Base-by-base conservation (phyloP, 2,329 filamentous ascomycete species). In the Cryphonectria carpinicola region DNA sequence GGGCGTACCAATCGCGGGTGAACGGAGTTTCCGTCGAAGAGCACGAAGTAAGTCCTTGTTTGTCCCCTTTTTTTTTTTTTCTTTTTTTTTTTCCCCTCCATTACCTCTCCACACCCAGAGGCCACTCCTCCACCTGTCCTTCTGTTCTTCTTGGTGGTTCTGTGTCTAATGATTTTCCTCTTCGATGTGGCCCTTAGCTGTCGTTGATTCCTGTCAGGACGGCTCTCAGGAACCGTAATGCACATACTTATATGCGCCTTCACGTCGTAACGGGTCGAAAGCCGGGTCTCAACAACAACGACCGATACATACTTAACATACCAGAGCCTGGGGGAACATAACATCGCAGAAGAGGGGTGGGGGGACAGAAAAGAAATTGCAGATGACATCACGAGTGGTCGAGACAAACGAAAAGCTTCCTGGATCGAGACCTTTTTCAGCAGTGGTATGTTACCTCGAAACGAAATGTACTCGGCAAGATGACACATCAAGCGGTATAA, bases 211-310 rank as follows among this genome's bases (percentile, higher is more conserved):
- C 85, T 58, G 84, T 87, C 5, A 81, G 86, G 61, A 82, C 80
- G 71, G 83, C 84, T 43, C 73, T 88, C 4, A 81, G 81, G 7
- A 80, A 88, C 75, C 78, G 79, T 3, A 78, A 78, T 11, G 81
- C 86, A 14, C 86, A 88, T 72, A 81, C 84, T 0, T 88, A 86
- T 70, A 78, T 84, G 72, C 81, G 81, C 37, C 77, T 86, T n/a
- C 82, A 83, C 71, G 83, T 87, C 7, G 83, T 88, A 0, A 84
- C 82, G 75, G 86, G 85, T 11, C 80, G 86, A 37, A 88, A 87
- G 73, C 86, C 86, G 1, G 69, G 73, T 0, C 37, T 66, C 8
- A 70, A 52, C 7, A 70, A 52, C 5, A 52, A 67, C 22, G 56
- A 35, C 32, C 66, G 46, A n/a, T 67, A 62, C 14, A 28, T 41